Conservation (phyloP, 768 basidiomycete genomes). For the Baorangia bicolor region DNA sequence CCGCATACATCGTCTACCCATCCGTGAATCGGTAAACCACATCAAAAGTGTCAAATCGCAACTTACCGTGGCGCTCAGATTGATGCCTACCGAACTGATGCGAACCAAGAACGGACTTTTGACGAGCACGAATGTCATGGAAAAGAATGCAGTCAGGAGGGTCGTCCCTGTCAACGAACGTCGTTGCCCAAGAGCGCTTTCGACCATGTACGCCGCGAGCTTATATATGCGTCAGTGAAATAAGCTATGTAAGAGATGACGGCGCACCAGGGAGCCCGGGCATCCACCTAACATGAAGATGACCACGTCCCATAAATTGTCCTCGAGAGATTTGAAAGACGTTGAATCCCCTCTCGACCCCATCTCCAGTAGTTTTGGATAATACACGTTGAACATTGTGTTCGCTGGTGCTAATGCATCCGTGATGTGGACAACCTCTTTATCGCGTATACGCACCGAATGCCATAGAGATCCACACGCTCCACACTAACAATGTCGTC, state of each 20-base stretch:
- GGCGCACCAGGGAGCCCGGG: slow-evolving; percentile 75
- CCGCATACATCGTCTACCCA: slow-evolving; percentile 76
- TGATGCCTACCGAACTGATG: slow-evolving; percentile 76
- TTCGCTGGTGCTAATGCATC: slow-evolving; percentile 49
- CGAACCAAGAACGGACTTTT: too few relatives aligned
- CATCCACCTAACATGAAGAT: slow-evolving; percentile 83
- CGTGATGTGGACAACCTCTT: background rate
- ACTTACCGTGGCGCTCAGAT: slow-evolving; percentile 61
- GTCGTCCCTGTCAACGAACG: slow-evolving; percentile 76
- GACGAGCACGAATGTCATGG: slow-evolving; percentile 64
- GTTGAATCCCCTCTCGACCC: slow-evolving; percentile 21
- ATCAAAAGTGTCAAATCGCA: background rate
- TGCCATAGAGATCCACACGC: slow-evolving; percentile 71
- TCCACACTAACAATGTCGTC: slow-evolving; percentile 81
- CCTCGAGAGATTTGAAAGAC: slow-evolving; percentile 54
- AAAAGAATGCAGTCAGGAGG: slow-evolving; percentile 72
- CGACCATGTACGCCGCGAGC: slow-evolving; percentile 83
- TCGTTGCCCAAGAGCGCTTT: slow-evolving; percentile 63
- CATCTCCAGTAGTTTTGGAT: slow-evolving; percentile 82
- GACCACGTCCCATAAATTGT: slow-evolving; percentile 81
- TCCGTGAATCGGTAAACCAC: background rate
- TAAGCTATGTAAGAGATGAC: background rate
- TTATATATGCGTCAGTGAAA: slow-evolving; percentile 29
- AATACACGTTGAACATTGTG: slow-evolving; percentile 92
- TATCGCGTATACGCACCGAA: slow-evolving; percentile 51